A percentile compares a stretch with the other conserved stretches of the same genome.
phyloP scores from a whole-genome alignment of 768 basidiomycete genomes.

The Hypsizygus marmoreus region DNA sequence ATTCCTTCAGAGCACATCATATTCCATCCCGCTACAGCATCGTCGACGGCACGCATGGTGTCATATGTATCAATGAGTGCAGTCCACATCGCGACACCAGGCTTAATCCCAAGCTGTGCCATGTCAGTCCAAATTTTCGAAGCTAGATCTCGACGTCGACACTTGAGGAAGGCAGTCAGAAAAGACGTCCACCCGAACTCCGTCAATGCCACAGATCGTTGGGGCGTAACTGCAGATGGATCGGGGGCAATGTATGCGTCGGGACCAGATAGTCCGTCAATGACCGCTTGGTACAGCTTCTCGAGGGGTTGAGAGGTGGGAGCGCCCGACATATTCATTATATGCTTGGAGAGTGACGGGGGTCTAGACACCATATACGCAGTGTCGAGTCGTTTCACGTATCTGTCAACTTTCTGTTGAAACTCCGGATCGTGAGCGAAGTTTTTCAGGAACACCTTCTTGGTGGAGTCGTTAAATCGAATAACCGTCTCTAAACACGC shows the following conservation, averaged over 20 bases:
- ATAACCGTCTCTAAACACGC: slow-evolving; percentile 39
- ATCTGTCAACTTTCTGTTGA: slow-evolving; percentile 42
- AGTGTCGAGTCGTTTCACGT: slow-evolving; percentile 47
- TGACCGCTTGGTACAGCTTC: slow-evolving; percentile 51
- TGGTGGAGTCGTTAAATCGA: slow-evolving; percentile 34
- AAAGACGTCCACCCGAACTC: slow-evolving; percentile 66
- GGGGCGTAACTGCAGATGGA: slow-evolving; percentile 34
- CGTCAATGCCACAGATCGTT: slow-evolving; percentile 51
- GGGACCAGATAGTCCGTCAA: slow-evolving; percentile 50
- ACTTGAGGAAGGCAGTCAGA: slow-evolving; percentile 62
- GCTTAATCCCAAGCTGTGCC: slow-evolving; percentile 43
- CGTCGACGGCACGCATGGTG: slow-evolving; percentile 46
- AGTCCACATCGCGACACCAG: slow-evolving; percentile 68
- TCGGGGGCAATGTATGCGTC: slow-evolving; percentile 56
- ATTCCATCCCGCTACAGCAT: slow-evolving; percentile 63
- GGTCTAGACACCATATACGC: slow-evolving; percentile 57
- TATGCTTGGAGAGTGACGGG: slow-evolving; percentile 47
- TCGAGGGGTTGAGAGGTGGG: slow-evolving; percentile 35
- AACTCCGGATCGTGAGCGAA: slow-evolving; percentile 39
- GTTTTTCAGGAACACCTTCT: slow-evolving; percentile 40
- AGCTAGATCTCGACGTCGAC: slow-evolving; percentile 57
- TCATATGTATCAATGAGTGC: slow-evolving; percentile 67
- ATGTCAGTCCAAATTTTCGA: slow-evolving; percentile 73
- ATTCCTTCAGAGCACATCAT: slow-evolving; percentile 59
- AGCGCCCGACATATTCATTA: slow-evolving; percentile 45